Evolutionary conservation across 225 moss, liverwort and hornwort genomes (phyloP), one percentile per base, ranked within the genome.

Genomic region (Ulota crispa): DNA sequence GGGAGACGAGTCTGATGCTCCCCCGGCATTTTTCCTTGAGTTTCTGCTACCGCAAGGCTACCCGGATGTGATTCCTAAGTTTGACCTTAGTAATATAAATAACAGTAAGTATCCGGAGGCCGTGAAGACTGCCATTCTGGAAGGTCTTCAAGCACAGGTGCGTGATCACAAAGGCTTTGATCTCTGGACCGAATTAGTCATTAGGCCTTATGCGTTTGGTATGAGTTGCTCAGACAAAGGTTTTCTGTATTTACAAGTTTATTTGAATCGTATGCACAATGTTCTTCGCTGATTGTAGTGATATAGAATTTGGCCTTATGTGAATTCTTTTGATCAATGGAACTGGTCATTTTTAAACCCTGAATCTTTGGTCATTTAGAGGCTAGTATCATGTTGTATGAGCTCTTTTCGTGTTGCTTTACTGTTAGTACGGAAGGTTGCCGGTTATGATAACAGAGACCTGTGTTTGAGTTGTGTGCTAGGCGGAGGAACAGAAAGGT

Each of bases 401-500:
- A 56, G 27, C 42, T 0, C 18, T 70, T 31, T 61, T 65, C 42
- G 47, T 19, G 9, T 68, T 43, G 42, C 73, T 63, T 61, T 54
- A 6, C 32, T 43, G 65, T 7, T 14, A 50, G 57, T 28, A 19
- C n/a, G 28, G 68, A 60, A 6, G 41, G 20, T 62, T 67, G 1
- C 53, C 28, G 28, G 45, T 32, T 32, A 27, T 19, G 23, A 6
- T 83, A 68, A 69, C 55, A 27, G 42, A 57, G 31, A 9, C 4
- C 6, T 73, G 79, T 73, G 32, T 73, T 76, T 77, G 68, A 61
- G 70, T 82, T 87, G 86, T 87, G 86, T 84, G 56, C 36, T 71
- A 95, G 98, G 98, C 93, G 37, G 88, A 93, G 72, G 92, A 94
- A 66, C 94, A 94, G 89, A 88, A 92, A 77, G 98, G 98, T 31